Percentiles rank a stretch among this genome's conserved stretches.
Conservation (phyloP, 768 basidiomycete genomes). For the Lepiota venenata region DNA sequence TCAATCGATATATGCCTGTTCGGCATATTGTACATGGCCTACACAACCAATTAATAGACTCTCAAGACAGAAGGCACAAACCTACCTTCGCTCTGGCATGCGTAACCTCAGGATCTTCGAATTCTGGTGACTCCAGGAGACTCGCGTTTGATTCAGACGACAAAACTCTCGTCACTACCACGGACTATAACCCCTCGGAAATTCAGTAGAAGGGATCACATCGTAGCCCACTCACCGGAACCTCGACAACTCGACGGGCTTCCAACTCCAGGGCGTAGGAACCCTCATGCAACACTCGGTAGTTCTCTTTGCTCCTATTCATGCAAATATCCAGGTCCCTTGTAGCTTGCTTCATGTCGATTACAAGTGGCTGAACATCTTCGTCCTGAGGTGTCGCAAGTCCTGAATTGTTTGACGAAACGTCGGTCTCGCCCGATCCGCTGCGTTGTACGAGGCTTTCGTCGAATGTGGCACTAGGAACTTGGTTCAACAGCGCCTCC, state of each 20-base stretch:
- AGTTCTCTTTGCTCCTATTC: not conserved
- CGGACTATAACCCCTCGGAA: not conserved
- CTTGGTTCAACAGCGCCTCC: not conserved
- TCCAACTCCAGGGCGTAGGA: no score
- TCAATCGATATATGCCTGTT: conserved; percentile 10
- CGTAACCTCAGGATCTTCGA: conserved; percentile 2
- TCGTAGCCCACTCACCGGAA: no score
- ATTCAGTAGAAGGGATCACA: no score
- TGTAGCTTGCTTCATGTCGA: not conserved
- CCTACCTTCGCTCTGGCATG: not conserved
- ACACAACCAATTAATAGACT: not conserved
- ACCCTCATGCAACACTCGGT: not conserved
- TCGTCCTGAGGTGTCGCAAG: conserved; percentile 5
- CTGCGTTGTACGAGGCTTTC: conserved; percentile 9
- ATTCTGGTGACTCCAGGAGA: conserved; percentile 1
- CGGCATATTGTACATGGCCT: conserved; percentile 3
- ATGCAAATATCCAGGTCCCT: not conserved
- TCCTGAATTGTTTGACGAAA: not conserved
- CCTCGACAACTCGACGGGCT: no score
- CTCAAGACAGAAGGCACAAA: not conserved
- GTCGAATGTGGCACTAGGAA: conserved; percentile 3
- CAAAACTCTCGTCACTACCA: not conserved
- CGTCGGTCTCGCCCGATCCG: conserved; percentile 6
- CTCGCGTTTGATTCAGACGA: not conserved
- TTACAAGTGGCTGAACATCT: not conserved